Evolutionary conservation across 208 protist species (phyloP).

Genomic region (Leishmania lainsoni): DNA sequence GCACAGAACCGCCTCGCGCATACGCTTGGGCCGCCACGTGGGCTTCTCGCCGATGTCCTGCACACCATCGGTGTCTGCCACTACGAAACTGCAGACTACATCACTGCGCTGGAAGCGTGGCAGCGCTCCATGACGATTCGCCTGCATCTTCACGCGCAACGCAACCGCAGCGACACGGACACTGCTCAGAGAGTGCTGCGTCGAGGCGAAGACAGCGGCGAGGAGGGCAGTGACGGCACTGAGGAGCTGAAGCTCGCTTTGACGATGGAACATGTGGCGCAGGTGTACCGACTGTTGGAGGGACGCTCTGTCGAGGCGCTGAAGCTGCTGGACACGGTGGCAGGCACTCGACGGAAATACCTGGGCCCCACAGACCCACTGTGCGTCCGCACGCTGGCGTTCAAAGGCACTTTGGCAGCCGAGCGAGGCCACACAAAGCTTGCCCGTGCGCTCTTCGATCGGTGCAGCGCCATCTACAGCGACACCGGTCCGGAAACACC

Average conservation of each 20-base stretch:
- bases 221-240: background rate
- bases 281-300: slow-evolving; percentile 44
- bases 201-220: background rate
- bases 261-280: slow-evolving; percentile 69
- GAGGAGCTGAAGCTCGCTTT: slow-evolving; percentile 63
- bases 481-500: background rate
- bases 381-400: slow-evolving; percentile 29
- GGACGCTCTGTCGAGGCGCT: slow-evolving; percentile 30
- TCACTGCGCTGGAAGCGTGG: slow-evolving; percentile 27
- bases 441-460: slow-evolving; percentile 14
- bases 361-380: slow-evolving; percentile 56
- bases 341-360: slow-evolving; percentile 36
- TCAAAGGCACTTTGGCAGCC: slow-evolving; percentile 38
- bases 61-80: slow-evolving; percentile 70
- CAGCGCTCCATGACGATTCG: slow-evolving; percentile 32
- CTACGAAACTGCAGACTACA: slow-evolving; percentile 28
- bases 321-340: slow-evolving; percentile 48
- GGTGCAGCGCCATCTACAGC: slow-evolving; percentile 8
- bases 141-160: slow-evolving; percentile 11
- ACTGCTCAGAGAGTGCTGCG: background rate
- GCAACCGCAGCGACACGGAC: background rate
- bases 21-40: slow-evolving; percentile 35
- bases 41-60: slow-evolving; percentile 59
- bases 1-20: slow-evolving; percentile 35
- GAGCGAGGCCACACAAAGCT: slow-evolving; percentile 35